Base-by-base conservation (phyloP, 2,329 filamentous ascomycete species). In the Xylogone sp. region DNA sequence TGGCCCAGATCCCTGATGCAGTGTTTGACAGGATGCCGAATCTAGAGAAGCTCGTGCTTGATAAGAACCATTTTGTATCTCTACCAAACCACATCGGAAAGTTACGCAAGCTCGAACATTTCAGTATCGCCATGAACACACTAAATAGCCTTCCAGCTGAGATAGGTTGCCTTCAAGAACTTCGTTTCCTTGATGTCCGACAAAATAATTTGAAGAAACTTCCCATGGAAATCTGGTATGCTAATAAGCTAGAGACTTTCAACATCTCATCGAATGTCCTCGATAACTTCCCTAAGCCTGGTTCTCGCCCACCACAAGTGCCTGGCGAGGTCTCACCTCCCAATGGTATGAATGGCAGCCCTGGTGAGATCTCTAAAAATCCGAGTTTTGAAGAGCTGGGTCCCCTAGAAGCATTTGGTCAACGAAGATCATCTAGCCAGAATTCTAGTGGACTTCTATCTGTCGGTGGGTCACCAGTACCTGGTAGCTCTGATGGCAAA, bases 201-300 rank as follows among this genome's bases (percentile, higher is more conserved):
- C 90, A 94, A 65, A 99, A 97, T 73, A 99, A 97, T 64, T 80
- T 99, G 52, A 87, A 86, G 58, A 87, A 87, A 63, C 75, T 99
- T 27, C 94, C 94, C 2, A 83, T 89, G 65, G 94, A 99, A 65
- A 79, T 99, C n/a, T 99, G 94, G 94, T 93, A 90, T 77, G 93
- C 93, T 48, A 86, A 87, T 61, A 91, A 87, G 65, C 72, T 99
- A 50, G 92, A 97, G 69, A 93, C 87, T 0, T 79, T 99, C 53
- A 99, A 99, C 62, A 86, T 96, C 12, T 97, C 93, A 0, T 97
- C 94, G 10, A 99, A 99, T 61, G 86, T 97, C 6, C 77, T 99
- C 19, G 87, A 92, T 47, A 84, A 82, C 42, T 97, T 99, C 65
- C 94, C 94, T 1, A 97, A 96, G 65, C 90, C 90, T 20, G 80